Evolutionary conservation across 106 monocot genomes (phyloP).

Genomic region (Allium sativum): DNA sequence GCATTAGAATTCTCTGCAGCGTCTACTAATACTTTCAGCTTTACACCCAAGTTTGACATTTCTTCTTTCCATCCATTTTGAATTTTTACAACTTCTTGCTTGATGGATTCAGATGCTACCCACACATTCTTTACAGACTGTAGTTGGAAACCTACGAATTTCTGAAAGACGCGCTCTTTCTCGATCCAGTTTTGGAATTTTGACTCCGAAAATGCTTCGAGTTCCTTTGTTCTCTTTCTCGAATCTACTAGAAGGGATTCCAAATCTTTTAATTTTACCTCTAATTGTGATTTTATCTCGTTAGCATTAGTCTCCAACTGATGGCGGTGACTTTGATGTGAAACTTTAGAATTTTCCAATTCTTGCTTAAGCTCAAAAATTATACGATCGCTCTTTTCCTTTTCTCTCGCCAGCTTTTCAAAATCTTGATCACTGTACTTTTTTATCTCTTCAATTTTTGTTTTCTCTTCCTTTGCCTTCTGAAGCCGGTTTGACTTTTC

Average conservation of each 20-base stretch:
- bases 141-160: constrained; percentile 45
- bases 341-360: constrained; percentile 30
- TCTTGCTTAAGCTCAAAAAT: constrained; percentile 60
- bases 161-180: constrained; percentile 49
- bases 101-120: constrained; percentile 49
- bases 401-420: constrained; percentile 49
- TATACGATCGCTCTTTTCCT: constrained; percentile 44
- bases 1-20: constrained; percentile 87
- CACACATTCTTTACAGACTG: constrained; percentile 55
- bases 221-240: constrained; percentile 38
- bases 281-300: constrained; percentile 14
- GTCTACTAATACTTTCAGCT: constrained; percentile 71
- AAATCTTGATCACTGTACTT: constrained; percentile 10
- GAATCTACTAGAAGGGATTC: constrained; percentile 49
- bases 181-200: constrained; percentile 55
- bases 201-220: constrained; percentile 47
- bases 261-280: constrained; percentile 43
- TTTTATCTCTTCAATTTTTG: constrained; percentile 12
- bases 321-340: constrained; percentile 18
- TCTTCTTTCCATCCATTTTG: constrained; percentile 59
- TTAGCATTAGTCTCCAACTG: constrained; percentile 41
- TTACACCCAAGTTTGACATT: constrained; percentile 41
- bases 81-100: constrained; percentile 35
- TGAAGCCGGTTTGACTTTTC: constrained; percentile 60
- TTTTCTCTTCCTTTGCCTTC: constrained; percentile 36